Base-by-base conservation (phyloP, 306 rosid genomes). In the Cucurbita ficifolia region DNA sequence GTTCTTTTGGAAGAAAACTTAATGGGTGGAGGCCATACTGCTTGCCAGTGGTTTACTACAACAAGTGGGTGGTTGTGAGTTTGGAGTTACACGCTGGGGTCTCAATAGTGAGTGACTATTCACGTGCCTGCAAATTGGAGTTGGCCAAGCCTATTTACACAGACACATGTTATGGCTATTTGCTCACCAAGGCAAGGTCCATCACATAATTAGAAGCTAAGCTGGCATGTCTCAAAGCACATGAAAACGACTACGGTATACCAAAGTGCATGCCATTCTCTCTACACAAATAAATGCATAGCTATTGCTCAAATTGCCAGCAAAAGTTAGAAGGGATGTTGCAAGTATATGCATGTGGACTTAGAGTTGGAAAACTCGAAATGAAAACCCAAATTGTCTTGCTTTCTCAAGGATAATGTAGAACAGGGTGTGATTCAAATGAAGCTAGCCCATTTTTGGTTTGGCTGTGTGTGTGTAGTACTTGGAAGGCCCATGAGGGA, bases 401-500 rank as follows among this genome's bases (percentile, higher is more conserved):
- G 33, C 73, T 24, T 42, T 45, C 55, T 46, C 22, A 3, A 68
- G 54, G 48, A 68, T 46, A 22, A 68, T 68, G 73, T 2, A 67
- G 72, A 45, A 45, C 72, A 67, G 24, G 72, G 52, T 43, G 52
- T 40, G 54, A 46, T 68, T 68, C 56, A 48, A 48, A 45, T 68
- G 73, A 46, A 68, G 73, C 70, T 63, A 63, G 70, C 73, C 73
- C 73, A 68, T 13, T 68, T 22, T 46, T 68, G 53, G 73, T 68
- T 22, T 19, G 52, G 12, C 53, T 43, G 36, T 65, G 72, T 68
- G 73, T 68, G 51, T 67, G 52, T 48, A 29, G 73, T 67, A 43
- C 13, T 68, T 68, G 42, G 54, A 48, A 68, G 54, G 73, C 73
- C 73, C 73, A 68, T 68, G 73, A 68, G 48, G 56, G 73, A 68